These are phyloP conservation scores for Candida smagusa DNA, from an alignment of 1,139 yeast species.

Conservation along the genomic window DNA sequence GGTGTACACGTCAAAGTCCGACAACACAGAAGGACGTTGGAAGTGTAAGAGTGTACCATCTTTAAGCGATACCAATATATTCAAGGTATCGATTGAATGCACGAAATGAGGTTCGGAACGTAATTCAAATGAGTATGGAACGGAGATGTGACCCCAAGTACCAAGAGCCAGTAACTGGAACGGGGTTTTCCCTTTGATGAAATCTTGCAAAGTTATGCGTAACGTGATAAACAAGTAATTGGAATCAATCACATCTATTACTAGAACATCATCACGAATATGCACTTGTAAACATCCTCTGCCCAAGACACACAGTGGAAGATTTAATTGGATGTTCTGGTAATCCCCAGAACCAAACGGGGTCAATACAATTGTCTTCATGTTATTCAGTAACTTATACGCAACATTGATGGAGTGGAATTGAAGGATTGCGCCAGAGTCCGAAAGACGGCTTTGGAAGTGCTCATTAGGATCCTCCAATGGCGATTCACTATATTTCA, in stretches of 20 bases:
- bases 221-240: constrained; percentile 32
- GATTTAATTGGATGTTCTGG: constrained; percentile 23
- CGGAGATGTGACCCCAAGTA: constrained; percentile 62
- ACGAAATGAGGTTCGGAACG: constrained; percentile 56
- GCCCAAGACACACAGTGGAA: constrained; percentile 18
- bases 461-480: constrained; percentile 18
- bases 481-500: constrained; percentile 22
- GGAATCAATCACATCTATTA: constrained; percentile 20
- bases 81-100: constrained; percentile 40
- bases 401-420: constrained; percentile 13
- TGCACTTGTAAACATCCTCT: constrained; percentile 21
- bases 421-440: constrained; percentile 22
- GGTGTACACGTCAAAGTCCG: constrained; percentile 47
- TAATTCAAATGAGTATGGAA: constrained; percentile 73
- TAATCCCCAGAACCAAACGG: constrained; percentile 27
- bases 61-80: constrained; percentile 53
- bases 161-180: constrained; percentile 28
- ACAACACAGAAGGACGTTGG: constrained; percentile 31
- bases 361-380: constrained; percentile 26
- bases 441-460: constrained; percentile 21
- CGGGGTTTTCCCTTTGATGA: constrained; percentile 18
- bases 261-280: constrained; percentile 8
- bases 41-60: constrained; percentile 72
- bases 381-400: constrained; percentile 29
- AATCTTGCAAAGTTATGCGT: constrained; percentile 28